phyloP scores from a whole-genome alignment of 192 early-diverging fungal genomes.

The Mortierella hygrophila region DNA sequence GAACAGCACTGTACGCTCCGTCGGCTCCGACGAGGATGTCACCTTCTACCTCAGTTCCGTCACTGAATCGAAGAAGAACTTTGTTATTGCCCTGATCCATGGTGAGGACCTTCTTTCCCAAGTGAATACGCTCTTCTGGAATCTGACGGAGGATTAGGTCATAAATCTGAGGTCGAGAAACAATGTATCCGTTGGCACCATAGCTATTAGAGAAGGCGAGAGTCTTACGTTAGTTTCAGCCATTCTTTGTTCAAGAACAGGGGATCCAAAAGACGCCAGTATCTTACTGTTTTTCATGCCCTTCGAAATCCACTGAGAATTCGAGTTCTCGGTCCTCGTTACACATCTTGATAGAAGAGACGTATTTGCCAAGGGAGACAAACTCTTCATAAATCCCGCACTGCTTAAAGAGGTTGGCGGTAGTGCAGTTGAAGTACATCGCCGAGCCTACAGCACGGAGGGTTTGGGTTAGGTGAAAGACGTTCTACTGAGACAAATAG shows the following conservation, averaged over 20 bases:
- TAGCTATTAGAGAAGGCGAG: neutral
- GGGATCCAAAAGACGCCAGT: too few species aligned
- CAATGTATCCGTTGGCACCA: neutral
- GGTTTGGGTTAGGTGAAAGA: neutral
- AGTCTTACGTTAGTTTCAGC: neutral
- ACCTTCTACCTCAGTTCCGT: constrained; percentile 11
- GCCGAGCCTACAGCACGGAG: neutral
- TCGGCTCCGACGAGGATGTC: constrained; percentile 49
- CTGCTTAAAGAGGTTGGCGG: constrained; percentile 8
- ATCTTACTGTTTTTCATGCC: neutral
- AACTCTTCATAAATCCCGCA: constrained; percentile 18
- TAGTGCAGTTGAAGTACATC: neutral
- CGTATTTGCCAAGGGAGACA: neutral
- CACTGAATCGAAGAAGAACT: constrained; percentile 21
- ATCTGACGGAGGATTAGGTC: neutral
- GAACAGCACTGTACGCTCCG: constrained; percentile 33
- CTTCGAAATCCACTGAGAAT: neutral
- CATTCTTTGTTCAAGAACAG: neutral
- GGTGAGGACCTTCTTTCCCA: constrained; percentile 13
- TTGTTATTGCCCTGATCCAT: constrained; percentile 4
- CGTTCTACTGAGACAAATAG: neutral
- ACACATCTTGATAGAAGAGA: neutral
- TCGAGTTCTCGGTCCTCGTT: neutral
- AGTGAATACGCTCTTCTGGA: constrained; percentile 12
- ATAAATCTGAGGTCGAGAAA: constrained; percentile 16